These are phyloP conservation scores for Penicillium riverlandense DNA, from an alignment of 495 filamentous ascomycete species.

Conservation along the genomic window DNA sequence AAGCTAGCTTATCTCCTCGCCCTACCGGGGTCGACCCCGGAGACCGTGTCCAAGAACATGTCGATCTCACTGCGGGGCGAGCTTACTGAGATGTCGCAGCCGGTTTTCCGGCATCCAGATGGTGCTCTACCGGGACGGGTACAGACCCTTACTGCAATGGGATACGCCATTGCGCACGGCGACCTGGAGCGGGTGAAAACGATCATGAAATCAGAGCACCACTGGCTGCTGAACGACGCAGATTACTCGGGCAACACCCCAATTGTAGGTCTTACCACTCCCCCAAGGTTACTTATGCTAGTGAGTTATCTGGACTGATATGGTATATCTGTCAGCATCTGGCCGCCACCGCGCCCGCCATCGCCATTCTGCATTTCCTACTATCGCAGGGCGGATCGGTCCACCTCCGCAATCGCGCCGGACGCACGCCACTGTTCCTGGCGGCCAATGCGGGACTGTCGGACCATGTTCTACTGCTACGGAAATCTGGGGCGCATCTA, in stretches of 20 bases:
- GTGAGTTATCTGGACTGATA: background rate
- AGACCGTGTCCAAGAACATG: constrained; percentile 66
- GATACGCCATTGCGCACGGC: constrained; percentile 73
- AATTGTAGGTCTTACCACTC: constrained; percentile 40
- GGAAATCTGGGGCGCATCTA: constrained; percentile 63
- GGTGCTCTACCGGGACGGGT: constrained; percentile 39
- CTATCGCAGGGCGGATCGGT: constrained; percentile 76
- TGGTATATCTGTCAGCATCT: constrained; percentile 46
- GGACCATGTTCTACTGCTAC: constrained; percentile 59
- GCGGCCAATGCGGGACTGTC: constrained; percentile 56
- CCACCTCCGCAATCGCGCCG: constrained; percentile 72
- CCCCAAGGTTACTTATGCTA: background rate
- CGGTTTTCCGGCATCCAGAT: constrained; percentile 65
- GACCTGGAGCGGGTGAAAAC: constrained; percentile 56
- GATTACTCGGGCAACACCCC: constrained; percentile 94
- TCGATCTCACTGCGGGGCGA: constrained; percentile 72
- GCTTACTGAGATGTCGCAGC: constrained; percentile 64
- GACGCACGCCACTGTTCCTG: constrained; percentile 76
- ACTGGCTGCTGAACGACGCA: constrained; percentile 64
- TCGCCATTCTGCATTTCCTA: constrained; percentile 63
- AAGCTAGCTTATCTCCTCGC: constrained; percentile 89
- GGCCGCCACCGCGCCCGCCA: constrained; percentile 51
- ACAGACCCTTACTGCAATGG: constrained; percentile 60
- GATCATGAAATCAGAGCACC: constrained; percentile 57
- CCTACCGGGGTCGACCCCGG: constrained; percentile 49